Evolutionary conservation across 2,329 filamentous ascomycete species (phyloP), one percentile per base, ranked within the genome.

Genomic region (Cladorrhinum sp.): DNA sequence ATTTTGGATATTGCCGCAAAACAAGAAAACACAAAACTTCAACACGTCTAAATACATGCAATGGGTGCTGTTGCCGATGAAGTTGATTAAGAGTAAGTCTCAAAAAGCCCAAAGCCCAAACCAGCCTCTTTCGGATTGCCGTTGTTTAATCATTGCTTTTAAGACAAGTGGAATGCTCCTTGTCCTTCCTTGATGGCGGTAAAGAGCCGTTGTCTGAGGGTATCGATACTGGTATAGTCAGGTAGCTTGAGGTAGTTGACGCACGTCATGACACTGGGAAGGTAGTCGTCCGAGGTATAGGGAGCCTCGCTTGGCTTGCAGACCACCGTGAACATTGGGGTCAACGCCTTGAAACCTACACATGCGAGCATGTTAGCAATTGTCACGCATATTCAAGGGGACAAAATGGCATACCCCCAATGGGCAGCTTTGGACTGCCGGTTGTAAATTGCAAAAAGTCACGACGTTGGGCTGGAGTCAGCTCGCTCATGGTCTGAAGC

Each of bases 221-320:
- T 82, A 1, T 91, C 85, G 64, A 96, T 78, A 67, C 80, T 86
- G 67, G 87, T 94, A 76, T 99, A 99, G 75, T 99, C 92, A 20
- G 95, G 95, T 71, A 99, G 83, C 77, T 99, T 99, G 70, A 99
- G 86, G 74, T 99, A 99, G 76, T 99, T 99, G 76, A 96, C 95
- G 74, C 96, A 99, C 10, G 96, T 99, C 96, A 99, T 99, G 74
- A 99, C 96, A 73, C 93, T 98, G 12, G 96, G 95, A n/a, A 99
- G 83, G 71, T 98, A 99, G 77, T 99, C 95, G 72, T 99, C 95
- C 3, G 94, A 94, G 2, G 88, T 89, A 74, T 93, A 95, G 1
- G 95, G 95, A 16, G 92, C 87, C 72, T 99, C 95, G 74, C 91
- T 96, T n/a, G 94, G 94, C 76, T 97, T 97, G 82, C 95, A 98